Base-by-base conservation (phyloP, 805 yeast genomes). In the Metschnikowia baotianmanensis region DNA sequence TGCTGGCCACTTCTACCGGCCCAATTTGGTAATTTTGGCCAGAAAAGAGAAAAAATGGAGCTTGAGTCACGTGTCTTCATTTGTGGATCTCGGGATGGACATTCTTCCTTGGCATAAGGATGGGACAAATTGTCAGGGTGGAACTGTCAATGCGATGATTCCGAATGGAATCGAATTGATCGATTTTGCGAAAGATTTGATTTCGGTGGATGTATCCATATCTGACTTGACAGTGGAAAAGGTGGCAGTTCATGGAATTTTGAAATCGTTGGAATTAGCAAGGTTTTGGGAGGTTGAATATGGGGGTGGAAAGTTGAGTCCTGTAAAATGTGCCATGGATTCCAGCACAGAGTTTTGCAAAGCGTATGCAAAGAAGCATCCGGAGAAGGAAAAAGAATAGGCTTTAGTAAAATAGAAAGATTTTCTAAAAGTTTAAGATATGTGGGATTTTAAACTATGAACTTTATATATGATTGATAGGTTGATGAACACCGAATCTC, bases 161-260 rank as follows among this genome's bases (percentile, higher is more conserved):
- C 75, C 77, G 1, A 72, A 71, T 43, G 71, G 75, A 13, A 66
- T 74, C 19, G 59, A 73, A 8, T 61, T 56, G 34, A 72, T 77
- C 77, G 56, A 52, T 22, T 23, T 53, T 13, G 44, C 35, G 12
- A 23, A 16, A 7, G 68, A 63, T 42, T 52, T 55, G 26, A 39
- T 67, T 50, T 61, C 67, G 1, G 51, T 70, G 13, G 50, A 70
- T 2, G 50, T 61, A 6, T 67, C 72, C 1, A 60, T 62, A 16
- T 61, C 65, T 5, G 74, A 70, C 47, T 43, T 48, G 21, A 66
- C 69, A 11, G 67, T 66, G 6, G 61, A 61, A 29, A 51, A 59
- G 8, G 45, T 69, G 13, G 63, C 63, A 36, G 50, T 69, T 8
- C 56, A 52, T 31, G 69, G 70, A 2, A 38, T 69, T 7, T 47